These are phyloP conservation scores for Spiraea crenata DNA, from an alignment of 331 rosid species.

Conservation along the genomic window DNA sequence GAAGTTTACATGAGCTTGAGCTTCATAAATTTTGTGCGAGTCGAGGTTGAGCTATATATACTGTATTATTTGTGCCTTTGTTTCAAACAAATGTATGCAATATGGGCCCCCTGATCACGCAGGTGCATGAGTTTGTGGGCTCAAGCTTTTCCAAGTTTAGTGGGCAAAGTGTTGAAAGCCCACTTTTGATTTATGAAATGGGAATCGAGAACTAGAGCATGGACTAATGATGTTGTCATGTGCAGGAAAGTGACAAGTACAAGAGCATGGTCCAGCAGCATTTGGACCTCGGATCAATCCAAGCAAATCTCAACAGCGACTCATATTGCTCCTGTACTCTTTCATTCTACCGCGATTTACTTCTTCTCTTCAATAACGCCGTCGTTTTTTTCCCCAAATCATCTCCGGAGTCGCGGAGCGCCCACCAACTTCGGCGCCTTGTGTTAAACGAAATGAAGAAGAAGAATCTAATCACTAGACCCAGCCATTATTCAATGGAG, in stretches of 20 bases:
- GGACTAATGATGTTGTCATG: not conserved
- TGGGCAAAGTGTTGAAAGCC: not conserved
- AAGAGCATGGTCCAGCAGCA: conserved; percentile 52
- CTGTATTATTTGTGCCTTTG: too few relatives aligned
- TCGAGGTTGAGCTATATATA: too few relatives aligned
- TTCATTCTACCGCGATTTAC: conserved; percentile 62
- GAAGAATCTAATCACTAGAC: conserved; percentile 23
- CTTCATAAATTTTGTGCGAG: too few relatives aligned
- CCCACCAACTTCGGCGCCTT: conserved; percentile 43
- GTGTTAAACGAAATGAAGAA: conserved; percentile 38
- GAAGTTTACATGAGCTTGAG: too few relatives aligned
- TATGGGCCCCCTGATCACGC: too few relatives aligned
- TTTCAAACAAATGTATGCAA: too few relatives aligned
- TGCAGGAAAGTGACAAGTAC: conserved; percentile 57
- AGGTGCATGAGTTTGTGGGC: too few relatives aligned
- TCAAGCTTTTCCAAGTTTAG: not conserved
- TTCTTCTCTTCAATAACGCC: conserved; percentile 62
- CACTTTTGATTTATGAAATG: not conserved
- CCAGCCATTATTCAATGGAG: conserved; percentile 25
- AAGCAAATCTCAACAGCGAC: conserved; percentile 46
- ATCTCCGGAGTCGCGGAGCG: conserved; percentile 44
- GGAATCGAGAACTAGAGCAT: not conserved
- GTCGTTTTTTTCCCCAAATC: conserved; percentile 52
- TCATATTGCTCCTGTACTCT: conserved; percentile 39
- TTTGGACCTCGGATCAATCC: conserved; percentile 54